Conservation (phyloP, 345 rosid species). For the Euphorbia pulcherrima region DNA sequence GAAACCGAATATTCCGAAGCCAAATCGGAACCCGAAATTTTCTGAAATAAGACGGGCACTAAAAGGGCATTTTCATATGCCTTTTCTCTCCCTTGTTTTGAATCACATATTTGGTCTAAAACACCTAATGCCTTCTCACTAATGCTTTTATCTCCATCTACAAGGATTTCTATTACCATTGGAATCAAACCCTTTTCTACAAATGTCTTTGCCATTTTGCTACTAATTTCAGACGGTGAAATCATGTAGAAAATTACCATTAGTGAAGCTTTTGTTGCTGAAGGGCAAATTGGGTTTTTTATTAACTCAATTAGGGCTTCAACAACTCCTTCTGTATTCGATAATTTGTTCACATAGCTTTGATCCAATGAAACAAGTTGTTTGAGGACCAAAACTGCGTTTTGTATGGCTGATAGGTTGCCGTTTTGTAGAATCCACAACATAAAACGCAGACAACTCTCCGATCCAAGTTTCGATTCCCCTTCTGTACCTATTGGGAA, state of each 20-base stretch:
- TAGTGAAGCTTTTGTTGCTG: slow-evolving; percentile 31
- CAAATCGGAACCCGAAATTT: slow-evolving; percentile 29
- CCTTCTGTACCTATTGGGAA: slow-evolving; percentile 25
- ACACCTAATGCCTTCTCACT: slow-evolving; percentile 39
- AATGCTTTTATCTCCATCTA: slow-evolving; percentile 30
- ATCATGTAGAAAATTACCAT: slow-evolving; percentile 25
- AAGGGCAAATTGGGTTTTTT: slow-evolving; percentile 29
- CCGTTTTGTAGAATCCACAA: slow-evolving; percentile 27
- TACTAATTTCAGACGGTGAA: not conserved
- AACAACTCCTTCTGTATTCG: slow-evolving; percentile 18
- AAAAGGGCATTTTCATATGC: slow-evolving; percentile 24
- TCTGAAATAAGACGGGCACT: slow-evolving; percentile 32
- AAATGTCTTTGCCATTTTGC: slow-evolving; percentile 13
- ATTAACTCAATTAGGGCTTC: slow-evolving; percentile 26
- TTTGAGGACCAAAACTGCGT: slow-evolving; percentile 24
- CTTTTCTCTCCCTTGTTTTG: slow-evolving; percentile 26
- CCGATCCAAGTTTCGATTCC: slow-evolving; percentile 24
- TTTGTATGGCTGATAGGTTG: slow-evolving; percentile 28
- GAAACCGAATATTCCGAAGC: slow-evolving; percentile 27
- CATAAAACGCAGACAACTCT: slow-evolving; percentile 19
- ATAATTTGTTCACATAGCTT: not conserved
- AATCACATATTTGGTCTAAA: slow-evolving; percentile 25
- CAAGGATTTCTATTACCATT: slow-evolving; percentile 24
- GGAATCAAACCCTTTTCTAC: slow-evolving; percentile 25
- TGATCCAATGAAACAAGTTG: slow-evolving; percentile 22